Base-by-base conservation (phyloP, 495 filamentous ascomycete genomes). In the Articulospora tetracladia region DNA sequence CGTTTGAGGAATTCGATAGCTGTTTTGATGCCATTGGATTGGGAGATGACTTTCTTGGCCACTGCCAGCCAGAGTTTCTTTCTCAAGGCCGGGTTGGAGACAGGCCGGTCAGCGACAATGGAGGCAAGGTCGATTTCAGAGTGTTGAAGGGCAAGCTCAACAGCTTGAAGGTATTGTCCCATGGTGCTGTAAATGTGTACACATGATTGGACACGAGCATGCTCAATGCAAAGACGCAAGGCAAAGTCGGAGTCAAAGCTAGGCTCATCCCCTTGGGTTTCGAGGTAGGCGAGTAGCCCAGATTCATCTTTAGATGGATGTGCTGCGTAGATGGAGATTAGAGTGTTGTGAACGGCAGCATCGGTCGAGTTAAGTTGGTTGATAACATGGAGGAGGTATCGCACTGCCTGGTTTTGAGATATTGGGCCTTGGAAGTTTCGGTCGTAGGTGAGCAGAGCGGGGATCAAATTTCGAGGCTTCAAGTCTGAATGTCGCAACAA, bases 181-280 rank as follows among this genome's bases (percentile, higher is more conserved):
- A 98, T 97, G 56, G 87, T 85, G 54, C 87, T 93, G 80, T 98
- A 98, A 59, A 98, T 97, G 72, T 97, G 91, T 11, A 97, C 92
- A 69, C 91, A 95, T 27, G 88, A 92, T 70, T 95, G 89, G 6
- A 97, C 88, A 58, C 95, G 89, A 65, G 90, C 83, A 70, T 98
- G 85, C 63, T 96, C 88, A 58, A 98, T 97, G 72, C 94, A 98
- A 24, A 98, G 82, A 19, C 94, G 87, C 23, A 98, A 85, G 1
- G 95, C 94, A 74, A 98, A 98, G 73, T 98, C 94, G n/a, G 90
- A 88, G 71, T 98, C 94, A 70, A 95, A 98, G 39, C 84, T 80
- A 50, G 88, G 90, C 49, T 78, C 74, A 36, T 79, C 71, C 20
- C 72, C 70, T 61, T 91, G 88, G 4, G 83, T 82, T 72, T 96